These are phyloP conservation scores for Beauveria medogensis DNA, from an alignment of 2,329 filamentous ascomycete species.

Conservation along the genomic window DNA sequence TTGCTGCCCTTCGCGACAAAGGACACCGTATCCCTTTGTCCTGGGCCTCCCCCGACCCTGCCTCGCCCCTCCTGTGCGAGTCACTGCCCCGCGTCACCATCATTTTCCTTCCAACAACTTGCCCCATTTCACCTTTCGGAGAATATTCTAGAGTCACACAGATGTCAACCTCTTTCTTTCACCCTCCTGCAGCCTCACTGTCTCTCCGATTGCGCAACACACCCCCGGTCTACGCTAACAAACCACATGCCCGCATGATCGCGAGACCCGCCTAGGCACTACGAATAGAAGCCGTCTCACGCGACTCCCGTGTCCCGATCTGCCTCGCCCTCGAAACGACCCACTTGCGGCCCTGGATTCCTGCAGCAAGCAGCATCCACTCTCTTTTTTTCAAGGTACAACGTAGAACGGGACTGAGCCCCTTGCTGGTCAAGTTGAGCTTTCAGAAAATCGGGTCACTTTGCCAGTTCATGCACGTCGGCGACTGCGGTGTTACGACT, in stretches of 20 bases:
- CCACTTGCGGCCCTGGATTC: slow-evolving; percentile 1
- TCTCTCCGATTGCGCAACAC: neutral
- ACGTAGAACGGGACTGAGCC: too few species aligned
- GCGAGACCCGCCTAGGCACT: neutral
- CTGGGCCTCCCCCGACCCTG: neutral
- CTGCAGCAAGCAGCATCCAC: neutral
- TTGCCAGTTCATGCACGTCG: neutral
- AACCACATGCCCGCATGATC: neutral
- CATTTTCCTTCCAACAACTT: neutral
- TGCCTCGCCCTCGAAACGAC: neutral
- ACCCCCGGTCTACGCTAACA: neutral
- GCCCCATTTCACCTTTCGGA: neutral
- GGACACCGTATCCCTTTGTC: neutral
- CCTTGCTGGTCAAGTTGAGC: too few species aligned
- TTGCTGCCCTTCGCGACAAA: neutral
- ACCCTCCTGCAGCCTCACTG: neutral
- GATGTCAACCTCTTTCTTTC: neutral
- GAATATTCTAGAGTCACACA: neutral
- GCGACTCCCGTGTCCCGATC: neutral
- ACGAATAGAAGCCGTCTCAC: neutral
- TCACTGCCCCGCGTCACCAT: neutral
- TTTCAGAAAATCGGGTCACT: neutral
- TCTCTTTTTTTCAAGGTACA: too few species aligned
- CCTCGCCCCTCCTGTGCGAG: neutral
- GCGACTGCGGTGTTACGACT: slow-evolving; percentile 6